Percentiles rank a stretch among this genome's conserved stretches.
These are phyloP conservation scores for Nephelium lappaceum DNA, from an alignment of 345 rosid species.

Conservation along the genomic window DNA sequence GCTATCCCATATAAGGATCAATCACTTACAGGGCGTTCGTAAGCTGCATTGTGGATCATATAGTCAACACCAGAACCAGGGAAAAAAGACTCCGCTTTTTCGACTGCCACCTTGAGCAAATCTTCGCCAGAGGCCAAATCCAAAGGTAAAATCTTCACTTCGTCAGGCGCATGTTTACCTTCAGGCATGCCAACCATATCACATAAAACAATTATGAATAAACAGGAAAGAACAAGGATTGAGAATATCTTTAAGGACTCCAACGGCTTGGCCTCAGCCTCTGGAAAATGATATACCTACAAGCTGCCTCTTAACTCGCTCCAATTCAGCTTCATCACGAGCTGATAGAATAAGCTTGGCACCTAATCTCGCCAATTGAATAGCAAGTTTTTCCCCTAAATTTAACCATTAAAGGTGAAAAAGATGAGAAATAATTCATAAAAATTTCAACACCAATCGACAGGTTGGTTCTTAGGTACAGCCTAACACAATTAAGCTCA, in stretches of 20 bases:
- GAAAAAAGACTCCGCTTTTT: slow-evolving; percentile 70
- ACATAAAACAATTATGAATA: neutral
- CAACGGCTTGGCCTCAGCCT: slow-evolving; percentile 2
- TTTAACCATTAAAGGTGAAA: slow-evolving; percentile 18
- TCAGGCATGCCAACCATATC: slow-evolving; percentile 19
- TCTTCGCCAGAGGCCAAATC: slow-evolving; percentile 86
- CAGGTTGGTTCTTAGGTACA: neutral
- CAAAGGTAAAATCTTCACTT: slow-evolving; percentile 75
- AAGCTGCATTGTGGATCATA: slow-evolving; percentile 94
- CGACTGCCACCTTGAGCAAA: slow-evolving; percentile 66
- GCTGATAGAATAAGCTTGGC: slow-evolving; percentile 95
- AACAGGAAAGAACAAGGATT: neutral
- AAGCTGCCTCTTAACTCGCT: slow-evolving; percentile 75
- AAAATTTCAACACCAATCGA: neutral
- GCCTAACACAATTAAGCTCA: neutral
- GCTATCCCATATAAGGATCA: neutral
- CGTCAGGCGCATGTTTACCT: slow-evolving; percentile 82
- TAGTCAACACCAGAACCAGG: slow-evolving; percentile 72
- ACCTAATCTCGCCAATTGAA: slow-evolving; percentile 78
- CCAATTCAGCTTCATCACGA: slow-evolving; percentile 70
- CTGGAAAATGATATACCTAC: slow-evolving; percentile 45
- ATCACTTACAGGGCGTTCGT: slow-evolving; percentile 85
- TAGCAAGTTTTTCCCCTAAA: slow-evolving; percentile 84
- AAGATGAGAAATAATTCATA: neutral
- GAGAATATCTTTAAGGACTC: neutral